Evolutionary conservation across 164 flowering plant species (phyloP).

Genomic region (Aristolochia fimbriata): DNA sequence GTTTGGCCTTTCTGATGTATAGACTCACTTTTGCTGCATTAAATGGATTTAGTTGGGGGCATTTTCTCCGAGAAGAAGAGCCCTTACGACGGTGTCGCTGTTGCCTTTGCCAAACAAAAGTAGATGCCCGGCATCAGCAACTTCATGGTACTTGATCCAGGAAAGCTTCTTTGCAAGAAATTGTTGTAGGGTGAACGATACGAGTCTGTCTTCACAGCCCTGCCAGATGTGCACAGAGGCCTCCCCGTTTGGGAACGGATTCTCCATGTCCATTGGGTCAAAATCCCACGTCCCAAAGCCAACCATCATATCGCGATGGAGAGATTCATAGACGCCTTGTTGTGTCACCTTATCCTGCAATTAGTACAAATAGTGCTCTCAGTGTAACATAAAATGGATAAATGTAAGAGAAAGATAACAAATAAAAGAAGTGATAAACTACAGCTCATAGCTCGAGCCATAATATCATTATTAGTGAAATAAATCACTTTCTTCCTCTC

Average conservation of each 20-base stretch:
- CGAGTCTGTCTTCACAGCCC: constrained; percentile 52
- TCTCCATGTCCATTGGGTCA: constrained; percentile 47
- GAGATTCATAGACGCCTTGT: constrained; percentile 40
- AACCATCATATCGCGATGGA: constrained; percentile 45
- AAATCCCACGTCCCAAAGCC: constrained; percentile 75
- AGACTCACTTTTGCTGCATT: no score
- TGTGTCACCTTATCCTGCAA: constrained; percentile 12
- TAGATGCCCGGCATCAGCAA: constrained; percentile 38
- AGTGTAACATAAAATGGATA: no score
- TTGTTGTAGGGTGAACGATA: constrained; percentile 41
- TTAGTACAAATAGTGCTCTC: no score
- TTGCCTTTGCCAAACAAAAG: constrained; percentile 8
- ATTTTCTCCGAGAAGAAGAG: constrained; percentile 33
- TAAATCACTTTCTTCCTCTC: no score
- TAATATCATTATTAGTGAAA: no score
- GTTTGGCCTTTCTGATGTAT: no score
- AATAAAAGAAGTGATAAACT: no score
- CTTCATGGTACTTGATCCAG: constrained; percentile 67
- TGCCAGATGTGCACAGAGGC: constrained; percentile 78
- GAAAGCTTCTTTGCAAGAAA: constrained; percentile 45
- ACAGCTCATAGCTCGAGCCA: no score
- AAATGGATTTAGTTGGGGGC: no score
- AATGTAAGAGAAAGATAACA: no score
- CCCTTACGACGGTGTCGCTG: constrained; percentile 37
- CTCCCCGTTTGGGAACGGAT: constrained; percentile 47